A percentile compares a stretch with the other conserved stretches of the same genome.
These are phyloP conservation scores for Kurtzmaniella quercitrusa DNA, from an alignment of 1,139 yeast genomes.

Conservation along the genomic window DNA sequence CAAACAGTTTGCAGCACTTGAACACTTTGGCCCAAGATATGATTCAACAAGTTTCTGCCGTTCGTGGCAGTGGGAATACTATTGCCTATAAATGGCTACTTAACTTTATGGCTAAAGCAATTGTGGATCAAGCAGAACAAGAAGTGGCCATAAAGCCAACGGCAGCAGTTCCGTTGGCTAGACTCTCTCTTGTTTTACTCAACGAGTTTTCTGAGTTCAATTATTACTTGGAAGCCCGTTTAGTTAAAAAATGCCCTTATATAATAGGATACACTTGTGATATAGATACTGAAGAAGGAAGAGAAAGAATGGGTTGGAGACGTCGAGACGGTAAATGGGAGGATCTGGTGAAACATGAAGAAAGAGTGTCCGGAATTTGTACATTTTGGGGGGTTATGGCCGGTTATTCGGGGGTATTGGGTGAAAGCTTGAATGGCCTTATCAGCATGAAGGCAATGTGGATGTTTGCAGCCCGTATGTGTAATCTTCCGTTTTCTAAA, in stretches of 20 bases:
- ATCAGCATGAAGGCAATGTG: conserved; percentile 50
- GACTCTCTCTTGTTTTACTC: conserved; percentile 54
- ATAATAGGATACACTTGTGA: conserved; percentile 75
- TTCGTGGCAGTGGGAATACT: conserved; percentile 32
- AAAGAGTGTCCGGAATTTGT: conserved; percentile 80
- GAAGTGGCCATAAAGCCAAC: conserved; percentile 80
- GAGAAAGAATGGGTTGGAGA: conserved; percentile 85
- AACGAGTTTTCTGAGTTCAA: conserved; percentile 59
- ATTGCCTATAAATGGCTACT: conserved; percentile 68
- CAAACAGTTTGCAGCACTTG: conserved; percentile 64
- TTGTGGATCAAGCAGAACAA: conserved; percentile 88
- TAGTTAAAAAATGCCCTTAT: conserved; percentile 87
- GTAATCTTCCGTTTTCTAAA: conserved; percentile 49
- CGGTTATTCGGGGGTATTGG: conserved; percentile 21
- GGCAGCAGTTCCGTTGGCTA: conserved; percentile 78
- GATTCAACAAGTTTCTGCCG: conserved; percentile 39
- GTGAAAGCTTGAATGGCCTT: conserved; percentile 1
- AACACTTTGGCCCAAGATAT: conserved; percentile 49
- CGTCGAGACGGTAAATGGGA: conserved; percentile 71
- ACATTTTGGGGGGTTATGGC: conserved; percentile 78
- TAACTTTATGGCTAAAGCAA: conserved; percentile 78
- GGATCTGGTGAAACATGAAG: conserved; percentile 69
- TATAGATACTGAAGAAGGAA: conserved; percentile 79
- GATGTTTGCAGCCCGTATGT: conserved; percentile 66
- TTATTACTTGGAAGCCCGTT: conserved; percentile 68